Base-by-base conservation (phyloP, 2,329 filamentous ascomycete species). In the Alternaria sp. region DNA sequence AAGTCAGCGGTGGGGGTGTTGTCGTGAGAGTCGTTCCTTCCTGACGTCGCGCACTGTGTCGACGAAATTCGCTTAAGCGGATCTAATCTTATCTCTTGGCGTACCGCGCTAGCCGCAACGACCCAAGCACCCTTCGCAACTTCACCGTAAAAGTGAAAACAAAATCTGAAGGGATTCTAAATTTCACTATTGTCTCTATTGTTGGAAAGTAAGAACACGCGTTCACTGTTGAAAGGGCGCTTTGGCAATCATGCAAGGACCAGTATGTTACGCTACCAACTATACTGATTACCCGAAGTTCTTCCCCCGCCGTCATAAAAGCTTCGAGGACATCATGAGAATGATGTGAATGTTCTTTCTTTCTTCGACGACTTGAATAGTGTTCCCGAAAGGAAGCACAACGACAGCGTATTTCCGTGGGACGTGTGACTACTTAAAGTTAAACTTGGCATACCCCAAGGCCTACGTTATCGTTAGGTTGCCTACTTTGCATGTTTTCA, bases 1-100 rank as follows among this genome's bases (percentile, higher is more conserved):
- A 74, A 77, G 67, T 79, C 74, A 80, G 78, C 71, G 59, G 66
- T 68, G 61, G 67, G 75, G 69, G 59, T 30, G 73, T 77, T 76
- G 75, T 71, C 74, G 76, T 75, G 68, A 63, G 44, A 65, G 64
- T 76, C 61, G 64, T 67, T 75, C 50, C 56, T 63, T 75, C 50
- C 56, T 63, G 56, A 63, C 70, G 70, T 72, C 60, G 55, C 64
- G 55, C 61, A 60, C 58, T 71, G 37, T 41, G 37, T 41, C 37
- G 37, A 41, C 70, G 65, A 75, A 72, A 73, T 72, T 70, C 63
- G 73, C 64, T 61, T 64, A 73, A 68, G 60, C 60, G 55, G 71
- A 71, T 72, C 65, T 73, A 68, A 77, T 77, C 73, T 75, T 69
- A 76, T 76, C 73, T 18, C 69, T 75, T 72, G 71, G 70, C 69